phyloP scores from a whole-genome alignment of 2,329 filamentous ascomycete species.

The Arthrobotrys megalospora region DNA sequence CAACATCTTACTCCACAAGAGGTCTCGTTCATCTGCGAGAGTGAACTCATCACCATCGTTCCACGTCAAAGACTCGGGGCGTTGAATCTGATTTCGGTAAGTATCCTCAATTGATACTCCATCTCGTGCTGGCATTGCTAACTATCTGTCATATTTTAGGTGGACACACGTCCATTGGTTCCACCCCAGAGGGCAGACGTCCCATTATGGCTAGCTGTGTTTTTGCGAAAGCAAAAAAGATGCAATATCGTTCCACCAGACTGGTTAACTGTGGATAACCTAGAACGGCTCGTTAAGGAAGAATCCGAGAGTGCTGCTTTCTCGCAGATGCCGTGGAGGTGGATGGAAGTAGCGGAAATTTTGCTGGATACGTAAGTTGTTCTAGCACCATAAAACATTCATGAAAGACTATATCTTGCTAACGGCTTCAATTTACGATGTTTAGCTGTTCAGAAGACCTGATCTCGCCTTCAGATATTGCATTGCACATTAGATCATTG shows the following conservation, averaged over 20 bases:
- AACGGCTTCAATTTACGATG: conserved; percentile 79
- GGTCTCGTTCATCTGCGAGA: conserved; percentile 94
- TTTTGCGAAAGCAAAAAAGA: conserved; percentile 93
- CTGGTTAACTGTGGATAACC: conserved; percentile 85
- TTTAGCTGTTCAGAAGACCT: conserved; percentile 52
- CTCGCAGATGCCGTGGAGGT: conserved; percentile 91
- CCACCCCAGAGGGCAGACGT: conserved; percentile 85
- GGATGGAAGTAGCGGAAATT: conserved; percentile 91
- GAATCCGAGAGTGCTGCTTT: conserved; percentile 84
- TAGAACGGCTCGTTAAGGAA: conserved; percentile 82
- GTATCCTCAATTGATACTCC: conserved; percentile 68
- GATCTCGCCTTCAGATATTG: conserved; percentile 46
- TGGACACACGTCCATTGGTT: conserved; percentile 80
- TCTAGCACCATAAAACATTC: neutral
- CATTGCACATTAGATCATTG: conserved; percentile 74
- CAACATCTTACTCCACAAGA: conserved; percentile 76
- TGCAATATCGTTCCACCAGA: conserved; percentile 92
- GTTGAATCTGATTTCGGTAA: conserved; percentile 86
- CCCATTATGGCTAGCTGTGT: conserved; percentile 93
- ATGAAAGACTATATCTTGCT: neutral
- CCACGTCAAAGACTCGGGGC: conserved; percentile 90
- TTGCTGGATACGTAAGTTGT: conserved; percentile 77
- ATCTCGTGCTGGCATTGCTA: neutral
- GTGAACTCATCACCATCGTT: conserved; percentile 94
- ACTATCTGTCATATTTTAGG: conserved; percentile 72